phyloP scores from a whole-genome alignment of 2,329 filamentous ascomycete genomes.

The Cryphonectria carpinicola region DNA sequence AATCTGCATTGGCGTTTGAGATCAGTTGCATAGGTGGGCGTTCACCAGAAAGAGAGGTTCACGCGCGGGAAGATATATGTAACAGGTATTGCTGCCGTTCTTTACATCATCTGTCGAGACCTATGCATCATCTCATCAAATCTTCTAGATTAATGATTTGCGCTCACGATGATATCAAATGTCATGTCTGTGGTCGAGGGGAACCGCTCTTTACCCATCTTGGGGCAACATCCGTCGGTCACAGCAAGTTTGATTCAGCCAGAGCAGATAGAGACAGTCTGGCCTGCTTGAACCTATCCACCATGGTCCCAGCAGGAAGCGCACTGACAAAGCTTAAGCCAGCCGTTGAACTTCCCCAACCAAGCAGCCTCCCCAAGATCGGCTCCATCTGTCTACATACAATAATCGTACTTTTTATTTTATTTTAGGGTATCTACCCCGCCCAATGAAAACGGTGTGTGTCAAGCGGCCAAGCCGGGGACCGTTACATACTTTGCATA shows the following conservation, averaged over 20 bases:
- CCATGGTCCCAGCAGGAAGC: background rate
- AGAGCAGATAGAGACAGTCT: background rate
- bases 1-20: constrained; percentile 13
- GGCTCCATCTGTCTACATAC: background rate
- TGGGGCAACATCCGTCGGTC: background rate
- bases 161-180: background rate
- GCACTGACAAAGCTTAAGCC: background rate
- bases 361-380: background rate
- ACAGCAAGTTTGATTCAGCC: background rate
- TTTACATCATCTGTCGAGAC: background rate
- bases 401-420: background rate
- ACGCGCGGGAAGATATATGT: background rate
- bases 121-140: background rate
- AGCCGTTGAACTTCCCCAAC: background rate
- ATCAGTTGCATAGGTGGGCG: background rate
- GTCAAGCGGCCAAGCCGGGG: background rate
- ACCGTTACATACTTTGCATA: too few relatives aligned
- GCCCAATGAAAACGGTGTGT: background rate
- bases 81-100: background rate
- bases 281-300: background rate
- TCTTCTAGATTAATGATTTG: background rate
- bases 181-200: background rate
- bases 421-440: background rate
- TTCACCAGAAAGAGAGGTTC: background rate
- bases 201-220: background rate